phyloP scores from a whole-genome alignment of 768 basidiomycete species.

The Lactarius sanguifluus region DNA sequence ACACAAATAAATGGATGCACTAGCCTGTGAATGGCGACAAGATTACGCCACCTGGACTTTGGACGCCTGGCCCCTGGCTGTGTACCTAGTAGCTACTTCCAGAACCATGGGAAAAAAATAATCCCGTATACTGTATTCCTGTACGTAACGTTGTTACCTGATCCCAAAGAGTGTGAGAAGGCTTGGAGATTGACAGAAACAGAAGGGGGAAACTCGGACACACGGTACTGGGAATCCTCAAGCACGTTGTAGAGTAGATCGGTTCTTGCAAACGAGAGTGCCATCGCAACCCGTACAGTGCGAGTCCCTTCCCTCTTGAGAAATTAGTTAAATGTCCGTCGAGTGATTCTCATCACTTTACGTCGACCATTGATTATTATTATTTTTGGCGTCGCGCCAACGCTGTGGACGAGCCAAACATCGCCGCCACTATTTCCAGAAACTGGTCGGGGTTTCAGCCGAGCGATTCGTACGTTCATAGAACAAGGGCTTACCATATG shows the following conservation, averaged over 20 bases:
- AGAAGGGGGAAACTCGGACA: constrained; percentile 4
- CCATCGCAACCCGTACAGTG: background rate
- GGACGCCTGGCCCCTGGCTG: background rate
- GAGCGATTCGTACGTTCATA: background rate
- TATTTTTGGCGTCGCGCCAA: background rate
- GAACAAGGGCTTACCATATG: constrained; percentile 20
- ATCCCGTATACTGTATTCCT: background rate
- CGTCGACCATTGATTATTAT: too few relatives aligned
- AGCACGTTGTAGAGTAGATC: constrained; percentile 3
- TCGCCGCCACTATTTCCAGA: background rate
- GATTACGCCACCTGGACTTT: background rate
- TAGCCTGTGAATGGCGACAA: constrained; percentile 8
- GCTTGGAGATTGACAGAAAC: background rate
- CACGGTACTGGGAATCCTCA: background rate
- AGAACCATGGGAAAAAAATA: background rate
- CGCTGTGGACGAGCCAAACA: background rate
- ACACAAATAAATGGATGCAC: background rate
- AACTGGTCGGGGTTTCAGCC: background rate
- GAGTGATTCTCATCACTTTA: background rate
- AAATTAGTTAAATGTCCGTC: background rate
- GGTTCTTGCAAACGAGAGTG: background rate
- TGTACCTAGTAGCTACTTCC: background rate
- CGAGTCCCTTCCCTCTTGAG: background rate
- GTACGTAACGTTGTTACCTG: constrained; percentile 17
- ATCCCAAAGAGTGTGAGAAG: constrained; percentile 7